These are phyloP conservation scores for Pleurotus pulmonarius DNA, from an alignment of 768 basidiomycete genomes.

Conservation along the genomic window DNA sequence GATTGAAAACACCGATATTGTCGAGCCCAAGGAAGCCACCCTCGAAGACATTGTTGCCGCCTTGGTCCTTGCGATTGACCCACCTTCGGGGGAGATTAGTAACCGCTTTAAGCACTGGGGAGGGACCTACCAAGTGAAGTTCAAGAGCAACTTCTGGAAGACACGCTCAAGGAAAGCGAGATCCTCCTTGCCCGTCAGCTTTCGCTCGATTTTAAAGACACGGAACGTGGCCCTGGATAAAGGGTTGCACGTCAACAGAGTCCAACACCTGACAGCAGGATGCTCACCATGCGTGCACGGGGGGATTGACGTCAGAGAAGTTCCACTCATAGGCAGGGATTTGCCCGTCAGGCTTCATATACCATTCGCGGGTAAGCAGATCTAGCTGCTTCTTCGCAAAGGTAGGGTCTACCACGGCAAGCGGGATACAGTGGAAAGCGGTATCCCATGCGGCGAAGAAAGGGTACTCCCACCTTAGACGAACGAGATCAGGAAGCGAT, in stretches of 20 bases:
- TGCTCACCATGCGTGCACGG: slow-evolving; percentile 93
- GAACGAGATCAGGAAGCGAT: slow-evolving; percentile 9
- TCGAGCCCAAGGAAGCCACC: slow-evolving; percentile 97
- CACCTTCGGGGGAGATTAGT: slow-evolving; percentile 50
- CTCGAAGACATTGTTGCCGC: slow-evolving; percentile 95
- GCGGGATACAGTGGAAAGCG: slow-evolving; percentile 98
- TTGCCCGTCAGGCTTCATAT: slow-evolving; percentile 98
- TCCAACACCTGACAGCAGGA: background rate
- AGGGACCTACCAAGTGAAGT: slow-evolving; percentile 84
- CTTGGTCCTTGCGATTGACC: slow-evolving; percentile 97
- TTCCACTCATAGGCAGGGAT: slow-evolving; percentile 99
- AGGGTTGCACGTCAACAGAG: slow-evolving; percentile 1
- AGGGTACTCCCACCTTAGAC: slow-evolving; percentile 89
- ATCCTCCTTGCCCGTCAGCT: slow-evolving; percentile 89
- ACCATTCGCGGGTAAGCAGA: slow-evolving; percentile 96
- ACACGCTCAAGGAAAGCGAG: slow-evolving; percentile 92
- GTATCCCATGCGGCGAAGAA: slow-evolving; percentile 99
- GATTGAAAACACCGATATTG: slow-evolving; percentile 98
- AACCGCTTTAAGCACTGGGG: too few species aligned
- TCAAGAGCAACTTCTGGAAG: slow-evolving; percentile 94
- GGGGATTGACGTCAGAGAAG: slow-evolving; percentile 96
- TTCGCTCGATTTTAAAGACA: slow-evolving; percentile 98
- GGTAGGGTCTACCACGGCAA: slow-evolving; percentile 90
- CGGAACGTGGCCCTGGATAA: slow-evolving; percentile 84
- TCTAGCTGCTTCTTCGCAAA: slow-evolving; percentile 99